These are phyloP conservation scores for Myriosclerotinia scirpicola DNA, from an alignment of 2,329 filamentous ascomycete genomes.

Conservation along the genomic window DNA sequence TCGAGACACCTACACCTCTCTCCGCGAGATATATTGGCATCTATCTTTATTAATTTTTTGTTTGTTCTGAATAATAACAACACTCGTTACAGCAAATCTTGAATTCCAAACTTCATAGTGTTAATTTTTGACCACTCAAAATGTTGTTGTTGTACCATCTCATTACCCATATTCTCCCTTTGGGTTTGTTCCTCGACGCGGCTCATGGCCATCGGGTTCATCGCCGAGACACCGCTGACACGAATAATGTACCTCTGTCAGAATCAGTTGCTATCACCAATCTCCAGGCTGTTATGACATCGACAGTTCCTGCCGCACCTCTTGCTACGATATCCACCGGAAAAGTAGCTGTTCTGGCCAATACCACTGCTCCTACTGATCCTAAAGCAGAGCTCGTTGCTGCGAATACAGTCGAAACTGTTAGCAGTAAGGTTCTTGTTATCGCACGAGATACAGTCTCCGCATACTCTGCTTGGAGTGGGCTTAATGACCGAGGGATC, in stretches of 20 bases:
- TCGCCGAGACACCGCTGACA: conserved; percentile 6
- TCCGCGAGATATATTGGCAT: neutral
- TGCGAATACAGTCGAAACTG: conserved; percentile 23
- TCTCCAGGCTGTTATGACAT: conserved; percentile 17
- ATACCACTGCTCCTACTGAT: conserved; percentile 18
- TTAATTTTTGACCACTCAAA: neutral
- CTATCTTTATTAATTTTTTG: neutral
- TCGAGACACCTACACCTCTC: neutral
- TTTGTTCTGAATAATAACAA: neutral
- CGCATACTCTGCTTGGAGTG: conserved; percentile 51
- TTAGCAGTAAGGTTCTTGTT: conserved; percentile 52
- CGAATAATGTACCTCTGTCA: neutral
- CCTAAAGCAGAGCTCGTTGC: neutral
- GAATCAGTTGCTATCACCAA: conserved; percentile 21
- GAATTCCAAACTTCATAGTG: neutral
- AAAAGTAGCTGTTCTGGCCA: conserved; percentile 15
- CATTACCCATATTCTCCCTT: conserved; percentile 16
- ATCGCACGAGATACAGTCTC: conserved; percentile 53
- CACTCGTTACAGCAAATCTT: conserved; percentile 8
- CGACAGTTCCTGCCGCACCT: conserved; percentile 16
- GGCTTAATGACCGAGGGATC: conserved; percentile 60
- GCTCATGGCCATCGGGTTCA: conserved; percentile 23
- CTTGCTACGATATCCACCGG: conserved; percentile 13
- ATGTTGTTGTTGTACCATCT: conserved; percentile 20
- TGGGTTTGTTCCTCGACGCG: conserved; percentile 16